Evolutionary conservation across 148 eudicot species (phyloP).

Genomic region (Drosera capensis): DNA sequence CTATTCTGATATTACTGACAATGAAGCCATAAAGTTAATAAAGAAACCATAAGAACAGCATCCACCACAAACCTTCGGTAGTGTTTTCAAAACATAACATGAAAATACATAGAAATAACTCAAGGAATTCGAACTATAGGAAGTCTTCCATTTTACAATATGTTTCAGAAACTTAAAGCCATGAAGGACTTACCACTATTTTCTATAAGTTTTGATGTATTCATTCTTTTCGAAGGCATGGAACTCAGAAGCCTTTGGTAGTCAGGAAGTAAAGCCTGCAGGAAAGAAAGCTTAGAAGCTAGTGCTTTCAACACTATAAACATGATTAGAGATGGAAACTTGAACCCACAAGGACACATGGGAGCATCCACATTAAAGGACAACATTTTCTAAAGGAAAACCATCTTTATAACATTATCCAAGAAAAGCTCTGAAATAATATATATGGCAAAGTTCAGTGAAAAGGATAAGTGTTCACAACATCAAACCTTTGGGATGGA

Average conservation of each 20-base stretch:
- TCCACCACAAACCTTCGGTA: too few relatives aligned
- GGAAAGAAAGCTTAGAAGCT: constrained; percentile 18
- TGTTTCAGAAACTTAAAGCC: not conserved
- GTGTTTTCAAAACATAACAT: too few relatives aligned
- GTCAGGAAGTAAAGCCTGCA: constrained; percentile 93
- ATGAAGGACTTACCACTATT: constrained; percentile 57
- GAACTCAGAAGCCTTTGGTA: constrained; percentile 94
- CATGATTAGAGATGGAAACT: too few relatives aligned
- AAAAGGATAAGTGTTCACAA: not conserved
- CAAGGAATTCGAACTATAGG: not conserved
- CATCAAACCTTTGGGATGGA: constrained; percentile 69
- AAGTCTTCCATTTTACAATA: not conserved
- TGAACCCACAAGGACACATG: too few relatives aligned
- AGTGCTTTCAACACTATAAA: not conserved
- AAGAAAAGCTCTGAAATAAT: too few relatives aligned
- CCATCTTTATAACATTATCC: too few relatives aligned
- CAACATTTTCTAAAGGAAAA: too few relatives aligned
- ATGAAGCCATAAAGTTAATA: too few relatives aligned
- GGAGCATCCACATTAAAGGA: too few relatives aligned
- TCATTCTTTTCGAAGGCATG: constrained; percentile 83
- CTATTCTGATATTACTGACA: too few relatives aligned
- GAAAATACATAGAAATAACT: too few relatives aligned
- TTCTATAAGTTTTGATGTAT: constrained; percentile 81
- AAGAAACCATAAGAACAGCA: too few relatives aligned
- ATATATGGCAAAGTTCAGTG: constrained; percentile 7